These are phyloP conservation scores for Boletus pseudopeckii DNA, from an alignment of 768 basidiomycete genomes.

Conservation along the genomic window DNA sequence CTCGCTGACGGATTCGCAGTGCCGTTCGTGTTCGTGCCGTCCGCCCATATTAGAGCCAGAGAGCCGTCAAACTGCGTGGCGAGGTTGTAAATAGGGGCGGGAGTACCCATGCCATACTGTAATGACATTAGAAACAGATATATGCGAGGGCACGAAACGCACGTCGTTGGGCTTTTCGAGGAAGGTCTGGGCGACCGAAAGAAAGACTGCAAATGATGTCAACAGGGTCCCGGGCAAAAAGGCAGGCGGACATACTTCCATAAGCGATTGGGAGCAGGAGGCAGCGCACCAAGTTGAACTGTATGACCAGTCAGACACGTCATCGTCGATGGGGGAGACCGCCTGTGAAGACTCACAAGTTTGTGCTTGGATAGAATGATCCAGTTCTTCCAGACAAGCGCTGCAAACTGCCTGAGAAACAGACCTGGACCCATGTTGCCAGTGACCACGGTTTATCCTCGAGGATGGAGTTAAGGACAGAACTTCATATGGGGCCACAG, in stretches of 20 bases:
- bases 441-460: background rate
- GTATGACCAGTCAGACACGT: background rate
- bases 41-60: slow-evolving; percentile 60
- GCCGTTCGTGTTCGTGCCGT: slow-evolving; percentile 49
- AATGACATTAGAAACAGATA: background rate
- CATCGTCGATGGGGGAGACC: background rate
- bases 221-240: background rate
- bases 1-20: slow-evolving; percentile 50
- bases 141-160: slow-evolving; percentile 16
- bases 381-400: slow-evolving; percentile 71
- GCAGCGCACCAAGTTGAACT: slow-evolving; percentile 62
- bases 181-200: slow-evolving; percentile 61
- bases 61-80: slow-evolving; percentile 50
- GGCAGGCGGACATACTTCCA: slow-evolving; percentile 33
- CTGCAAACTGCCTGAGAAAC: slow-evolving; percentile 60
- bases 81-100: slow-evolving; percentile 48
- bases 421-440: slow-evolving; percentile 28
- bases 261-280: slow-evolving; percentile 63
- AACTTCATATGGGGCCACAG: background rate
- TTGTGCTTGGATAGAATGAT: slow-evolving; percentile 65
- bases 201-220: slow-evolving; percentile 39
- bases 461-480: background rate
- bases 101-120: slow-evolving; percentile 63
- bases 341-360: slow-evolving; percentile 41
- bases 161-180: slow-evolving; percentile 58